A percentile compares a stretch with the other conserved stretches of the same genome.
These are phyloP conservation scores for Hypoxylon sp. DNA, from an alignment of 2,329 filamentous ascomycete species.

Conservation along the genomic window DNA sequence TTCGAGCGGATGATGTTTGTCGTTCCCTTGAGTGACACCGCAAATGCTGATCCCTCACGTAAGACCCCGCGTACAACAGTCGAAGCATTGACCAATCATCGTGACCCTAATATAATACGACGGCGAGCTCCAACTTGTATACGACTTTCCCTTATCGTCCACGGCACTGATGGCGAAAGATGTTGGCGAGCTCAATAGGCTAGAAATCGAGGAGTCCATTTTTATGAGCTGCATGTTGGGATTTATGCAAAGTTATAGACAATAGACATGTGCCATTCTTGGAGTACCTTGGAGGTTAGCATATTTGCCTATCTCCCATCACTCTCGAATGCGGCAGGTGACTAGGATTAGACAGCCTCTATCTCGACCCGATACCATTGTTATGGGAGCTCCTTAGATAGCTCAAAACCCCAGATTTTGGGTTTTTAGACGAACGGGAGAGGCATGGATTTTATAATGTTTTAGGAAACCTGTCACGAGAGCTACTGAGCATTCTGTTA, in stretches of 20 bases:
- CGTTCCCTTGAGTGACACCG: slow-evolving; percentile 33
- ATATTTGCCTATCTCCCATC: slow-evolving; percentile 36
- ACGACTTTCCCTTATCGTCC: slow-evolving; percentile 41
- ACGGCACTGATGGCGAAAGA: slow-evolving; percentile 27
- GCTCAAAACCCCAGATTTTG: slow-evolving; percentile 4
- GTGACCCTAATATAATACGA: slow-evolving; percentile 31
- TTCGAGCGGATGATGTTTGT: slow-evolving; percentile 34
- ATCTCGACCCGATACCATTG: slow-evolving; percentile 16
- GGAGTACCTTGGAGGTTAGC: slow-evolving; percentile 13
- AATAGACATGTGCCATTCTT: slow-evolving; percentile 15
- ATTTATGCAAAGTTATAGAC: slow-evolving; percentile 38
- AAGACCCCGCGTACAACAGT: slow-evolving; percentile 34
- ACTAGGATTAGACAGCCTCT: slow-evolving; percentile 20
- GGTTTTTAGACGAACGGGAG: slow-evolving; percentile 7
- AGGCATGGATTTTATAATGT: slow-evolving; percentile 28
- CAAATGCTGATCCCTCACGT: slow-evolving; percentile 29
- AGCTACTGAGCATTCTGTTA: slow-evolving; percentile 34
- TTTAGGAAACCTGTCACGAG: slow-evolving; percentile 40
- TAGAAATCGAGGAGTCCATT: slow-evolving; percentile 14
- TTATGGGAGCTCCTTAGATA: slow-evolving; percentile 22
- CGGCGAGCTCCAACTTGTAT: slow-evolving; percentile 36
- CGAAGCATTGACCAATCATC: slow-evolving; percentile 43
- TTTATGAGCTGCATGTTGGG: slow-evolving; percentile 16
- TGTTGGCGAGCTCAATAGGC: slow-evolving; percentile 15
- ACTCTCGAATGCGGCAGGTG: slow-evolving; percentile 43